These are phyloP conservation scores for Talaromyces atroroseus DNA, from an alignment of 2,329 filamentous ascomycete genomes.

Conservation along the genomic window DNA sequence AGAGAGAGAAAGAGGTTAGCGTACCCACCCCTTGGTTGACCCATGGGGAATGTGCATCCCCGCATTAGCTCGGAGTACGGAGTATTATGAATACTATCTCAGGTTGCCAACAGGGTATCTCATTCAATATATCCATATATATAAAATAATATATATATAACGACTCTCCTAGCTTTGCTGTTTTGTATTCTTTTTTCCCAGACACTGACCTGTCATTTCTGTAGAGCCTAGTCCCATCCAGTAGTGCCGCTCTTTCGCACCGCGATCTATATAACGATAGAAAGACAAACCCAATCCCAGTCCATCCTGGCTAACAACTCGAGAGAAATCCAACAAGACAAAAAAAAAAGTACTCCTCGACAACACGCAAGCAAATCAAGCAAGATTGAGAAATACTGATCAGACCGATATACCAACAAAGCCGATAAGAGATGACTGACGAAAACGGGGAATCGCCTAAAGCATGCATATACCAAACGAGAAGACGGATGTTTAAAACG, in stretches of 20 bases:
- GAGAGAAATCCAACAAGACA: background rate
- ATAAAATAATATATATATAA: too few species aligned
- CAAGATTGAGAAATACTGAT: background rate
- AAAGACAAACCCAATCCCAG: too few species aligned
- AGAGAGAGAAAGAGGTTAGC: too few species aligned
- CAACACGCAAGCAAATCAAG: background rate
- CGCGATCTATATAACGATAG: too few species aligned
- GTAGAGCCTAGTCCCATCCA: too few species aligned
- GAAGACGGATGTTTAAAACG: background rate
- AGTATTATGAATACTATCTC: background rate
- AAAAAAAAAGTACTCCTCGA: background rate
- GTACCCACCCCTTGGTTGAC: too few species aligned
- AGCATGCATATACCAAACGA: conserved; percentile 10
- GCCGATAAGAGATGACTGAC: background rate
- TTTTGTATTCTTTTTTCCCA: too few species aligned
- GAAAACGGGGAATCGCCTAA: too few species aligned
- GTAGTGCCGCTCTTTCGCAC: too few species aligned
- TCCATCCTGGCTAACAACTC: background rate
- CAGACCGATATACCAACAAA: background rate
- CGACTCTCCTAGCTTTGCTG: too few species aligned
- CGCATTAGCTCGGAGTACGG: background rate
- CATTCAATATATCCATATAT: background rate
- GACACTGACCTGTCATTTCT: too few species aligned
- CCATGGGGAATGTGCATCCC: too few species aligned
- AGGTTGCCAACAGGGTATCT: conserved; percentile 8